Evolutionary conservation across 140 eudicot species (phyloP).

Genomic region (Bidens hawaiensis): DNA sequence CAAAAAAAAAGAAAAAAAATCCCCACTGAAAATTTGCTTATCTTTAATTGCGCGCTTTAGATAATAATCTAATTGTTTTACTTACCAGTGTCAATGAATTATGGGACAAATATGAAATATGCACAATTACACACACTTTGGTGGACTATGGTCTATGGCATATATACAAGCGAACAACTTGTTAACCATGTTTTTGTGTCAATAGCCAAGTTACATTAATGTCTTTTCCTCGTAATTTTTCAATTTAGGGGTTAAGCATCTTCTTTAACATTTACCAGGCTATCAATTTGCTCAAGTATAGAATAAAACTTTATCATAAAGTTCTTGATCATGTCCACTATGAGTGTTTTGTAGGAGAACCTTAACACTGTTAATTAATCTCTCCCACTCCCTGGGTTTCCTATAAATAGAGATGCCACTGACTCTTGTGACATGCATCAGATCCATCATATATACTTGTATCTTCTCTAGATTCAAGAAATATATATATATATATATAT

Average conservation of each 20-base stretch:
- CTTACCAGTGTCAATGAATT: too few species aligned
- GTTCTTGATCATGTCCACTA: constrained; percentile 5
- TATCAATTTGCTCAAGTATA: background rate
- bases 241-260: background rate
- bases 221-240: background rate
- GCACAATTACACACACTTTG: too few species aligned
- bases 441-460: background rate
- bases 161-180: background rate
- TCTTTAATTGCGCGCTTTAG: too few species aligned
- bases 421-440: constrained; percentile 18
- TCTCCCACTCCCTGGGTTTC: background rate
- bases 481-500: background rate
- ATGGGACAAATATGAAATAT: too few species aligned
- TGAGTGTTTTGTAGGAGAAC: background rate
- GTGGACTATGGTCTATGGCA: background rate
- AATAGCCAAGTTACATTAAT: background rate
- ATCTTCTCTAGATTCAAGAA: background rate
- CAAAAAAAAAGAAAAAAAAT: too few species aligned
- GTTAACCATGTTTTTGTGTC: background rate
- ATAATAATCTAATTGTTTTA: too few species aligned
- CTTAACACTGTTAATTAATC: background rate
- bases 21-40: too few species aligned
- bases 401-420: constrained; percentile 25
- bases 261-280: background rate
- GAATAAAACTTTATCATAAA: background rate